Conservation (phyloP, 176 grass and related monocot species). For the Chrysopogon serrulatus region DNA sequence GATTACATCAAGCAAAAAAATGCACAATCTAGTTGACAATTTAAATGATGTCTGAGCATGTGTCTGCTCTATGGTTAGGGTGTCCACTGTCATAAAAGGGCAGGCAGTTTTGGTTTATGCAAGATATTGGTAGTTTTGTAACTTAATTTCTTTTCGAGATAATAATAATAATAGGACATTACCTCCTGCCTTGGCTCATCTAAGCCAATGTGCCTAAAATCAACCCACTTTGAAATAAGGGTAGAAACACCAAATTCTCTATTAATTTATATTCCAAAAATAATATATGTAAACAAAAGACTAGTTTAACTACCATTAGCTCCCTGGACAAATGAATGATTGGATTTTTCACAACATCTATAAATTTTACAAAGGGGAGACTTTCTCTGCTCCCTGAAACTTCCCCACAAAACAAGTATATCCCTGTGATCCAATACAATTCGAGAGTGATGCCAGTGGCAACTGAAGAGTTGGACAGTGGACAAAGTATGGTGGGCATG, state of each 20-base stretch:
- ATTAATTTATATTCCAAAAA: background rate
- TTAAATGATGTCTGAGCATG: background rate
- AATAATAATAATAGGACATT: background rate
- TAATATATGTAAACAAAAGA: background rate
- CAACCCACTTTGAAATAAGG: too few species aligned
- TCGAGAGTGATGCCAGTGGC: background rate
- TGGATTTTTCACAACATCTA: background rate
- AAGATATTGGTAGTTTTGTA: background rate
- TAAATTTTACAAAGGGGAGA: background rate
- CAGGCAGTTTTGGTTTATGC: background rate
- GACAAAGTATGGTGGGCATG: background rate
- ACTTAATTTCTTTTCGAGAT: background rate
- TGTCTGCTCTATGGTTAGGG: background rate
- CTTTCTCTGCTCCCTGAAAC: background rate
- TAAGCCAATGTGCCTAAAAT: background rate
- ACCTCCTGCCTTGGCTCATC: background rate
- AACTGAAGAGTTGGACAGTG: background rate
- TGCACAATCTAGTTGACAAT: background rate
- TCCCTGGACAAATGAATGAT: background rate
- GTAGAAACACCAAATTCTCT: too few species aligned
- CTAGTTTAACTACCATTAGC: background rate
- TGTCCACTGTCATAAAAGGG: background rate
- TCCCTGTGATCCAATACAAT: background rate
- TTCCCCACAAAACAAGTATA: background rate
- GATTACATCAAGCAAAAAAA: background rate